phyloP scores from a whole-genome alignment of 495 filamentous ascomycete species.

The Trichoderma asperelloides region DNA sequence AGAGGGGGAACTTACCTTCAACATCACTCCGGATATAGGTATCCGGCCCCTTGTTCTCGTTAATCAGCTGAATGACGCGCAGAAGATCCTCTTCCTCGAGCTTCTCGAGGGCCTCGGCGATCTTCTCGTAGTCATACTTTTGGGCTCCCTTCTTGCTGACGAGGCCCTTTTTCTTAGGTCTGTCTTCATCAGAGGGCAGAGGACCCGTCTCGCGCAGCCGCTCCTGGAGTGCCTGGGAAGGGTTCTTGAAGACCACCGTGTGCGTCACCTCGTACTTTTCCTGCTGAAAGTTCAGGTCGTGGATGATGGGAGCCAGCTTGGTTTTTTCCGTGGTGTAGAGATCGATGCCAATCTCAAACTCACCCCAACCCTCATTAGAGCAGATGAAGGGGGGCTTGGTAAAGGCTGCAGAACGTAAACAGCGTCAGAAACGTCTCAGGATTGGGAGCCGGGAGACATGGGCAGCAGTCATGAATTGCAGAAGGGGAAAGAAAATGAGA shows the following conservation, averaged over 20 bases:
- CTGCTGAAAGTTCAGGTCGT: slow-evolving; percentile 87
- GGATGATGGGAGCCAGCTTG: slow-evolving; percentile 60
- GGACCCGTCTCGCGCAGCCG: slow-evolving; percentile 73
- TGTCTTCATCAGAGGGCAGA: slow-evolving; percentile 62
- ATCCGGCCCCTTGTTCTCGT: slow-evolving; percentile 85
- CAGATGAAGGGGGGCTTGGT: slow-evolving; percentile 81
- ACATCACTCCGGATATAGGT: slow-evolving; percentile 97
- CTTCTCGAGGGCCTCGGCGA: slow-evolving; percentile 59
- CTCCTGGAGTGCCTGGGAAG: slow-evolving; percentile 68
- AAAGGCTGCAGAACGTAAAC: slow-evolving; percentile 47
- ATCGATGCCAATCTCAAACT: slow-evolving; percentile 87
- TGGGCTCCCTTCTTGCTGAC: slow-evolving; percentile 51
- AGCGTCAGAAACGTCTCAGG: background rate
- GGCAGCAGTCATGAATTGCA: too few species aligned
- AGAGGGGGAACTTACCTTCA: slow-evolving; percentile 55
- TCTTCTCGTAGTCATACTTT: slow-evolving; percentile 88
- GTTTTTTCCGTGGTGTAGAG: slow-evolving; percentile 76
- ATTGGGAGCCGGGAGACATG: background rate
- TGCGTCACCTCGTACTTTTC: slow-evolving; percentile 79
- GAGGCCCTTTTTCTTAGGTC: slow-evolving; percentile 44
- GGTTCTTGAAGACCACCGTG: slow-evolving; percentile 78
- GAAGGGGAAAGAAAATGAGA: slow-evolving; percentile 14
- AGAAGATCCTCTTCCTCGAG: slow-evolving; percentile 59
- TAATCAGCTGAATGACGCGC: slow-evolving; percentile 93
- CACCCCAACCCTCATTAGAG: slow-evolving; percentile 93